Evolutionary conservation across 441 rosid genomes (phyloP), one percentile per base, ranked within the genome.

Genomic region (Eutrema salsugineum): DNA sequence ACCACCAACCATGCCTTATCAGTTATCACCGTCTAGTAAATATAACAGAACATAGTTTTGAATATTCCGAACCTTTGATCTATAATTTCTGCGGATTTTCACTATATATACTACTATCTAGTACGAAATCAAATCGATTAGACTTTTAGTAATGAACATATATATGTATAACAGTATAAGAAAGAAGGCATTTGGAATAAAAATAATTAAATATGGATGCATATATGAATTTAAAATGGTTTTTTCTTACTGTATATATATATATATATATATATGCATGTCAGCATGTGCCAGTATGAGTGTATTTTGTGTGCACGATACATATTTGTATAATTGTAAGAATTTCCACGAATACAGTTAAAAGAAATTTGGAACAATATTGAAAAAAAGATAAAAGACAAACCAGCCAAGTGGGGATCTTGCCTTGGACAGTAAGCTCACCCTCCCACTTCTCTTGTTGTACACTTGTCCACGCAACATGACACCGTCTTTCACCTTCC

Each of bases 361-460:
- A 39, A 22, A 40, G 30, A 59, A 7, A 11, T 20, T 59, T 19
- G 19, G 55, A 43, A 24, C 6, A 38, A 53, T 6, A 36, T 36
- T 50, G 28, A 57, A 27, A 20, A 12, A 49, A 22, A 15, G 51
- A 44, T 7, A 63, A 70, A 55, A 53, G 36, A 78, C 89, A 53
- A 81, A 92, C 97, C 94, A 94, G 88, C 99, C 99, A 94, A 30
- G 82, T 67, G 14, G 99, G 99, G 63, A 94, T 87, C 63, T 87
- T 74, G 65, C 99, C 97, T 77, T 89, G 60, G 9, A 94, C 94
- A 38, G 1, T 69, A 8, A 92, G 89, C 85, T 91, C 97, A 19
- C 97, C 97, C 76, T 94, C 96, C 97, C 93, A 94, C 42, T 88
- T 79, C 74, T 86, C 94, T 62, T 85, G 93, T 70, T 78, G 86